These are phyloP conservation scores for Karstenula rhodostoma DNA, from an alignment of 2,329 filamentous ascomycete genomes.

Conservation along the genomic window DNA sequence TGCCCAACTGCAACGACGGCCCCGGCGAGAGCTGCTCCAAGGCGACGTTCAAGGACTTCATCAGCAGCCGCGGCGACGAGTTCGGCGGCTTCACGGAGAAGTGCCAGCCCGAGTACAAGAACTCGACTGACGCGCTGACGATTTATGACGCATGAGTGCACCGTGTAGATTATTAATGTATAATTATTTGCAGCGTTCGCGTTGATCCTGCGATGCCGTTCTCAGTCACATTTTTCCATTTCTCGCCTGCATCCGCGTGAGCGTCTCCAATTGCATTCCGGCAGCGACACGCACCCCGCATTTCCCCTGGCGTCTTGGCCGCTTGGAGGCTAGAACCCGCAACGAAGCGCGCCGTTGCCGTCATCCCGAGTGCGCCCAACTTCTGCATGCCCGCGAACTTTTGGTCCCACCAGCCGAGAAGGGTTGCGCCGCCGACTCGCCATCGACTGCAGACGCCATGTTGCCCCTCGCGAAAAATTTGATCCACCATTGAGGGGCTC, in stretches of 20 bases:
- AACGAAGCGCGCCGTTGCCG: background rate
- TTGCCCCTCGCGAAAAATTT: slow-evolving; percentile 7
- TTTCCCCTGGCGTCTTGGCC: slow-evolving; percentile 6
- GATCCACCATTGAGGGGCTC: slow-evolving; percentile 7
- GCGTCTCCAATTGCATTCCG: background rate
- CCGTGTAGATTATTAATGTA: slow-evolving; percentile 17
- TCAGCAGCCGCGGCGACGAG: slow-evolving; percentile 52
- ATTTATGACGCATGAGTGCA: slow-evolving; percentile 35
- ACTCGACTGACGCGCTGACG: slow-evolving; percentile 52
- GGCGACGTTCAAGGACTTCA: slow-evolving; percentile 53
- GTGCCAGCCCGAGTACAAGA: slow-evolving; percentile 54
- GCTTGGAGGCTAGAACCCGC: background rate
- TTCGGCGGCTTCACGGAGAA: slow-evolving; percentile 55
- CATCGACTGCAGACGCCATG: background rate
- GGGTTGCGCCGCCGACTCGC: slow-evolving; percentile 1
- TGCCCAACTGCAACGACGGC: slow-evolving; percentile 59
- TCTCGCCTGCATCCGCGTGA: background rate
- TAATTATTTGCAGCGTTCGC: slow-evolving; percentile 1
- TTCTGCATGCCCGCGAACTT: slow-evolving; percentile 1
- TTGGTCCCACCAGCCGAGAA: slow-evolving; percentile 1
- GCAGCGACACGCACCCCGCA: background rate
- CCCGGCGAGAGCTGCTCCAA: slow-evolving; percentile 61
- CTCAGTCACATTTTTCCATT: background rate
- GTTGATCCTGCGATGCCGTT: background rate
- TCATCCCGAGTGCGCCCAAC: background rate